Evolutionary conservation across 352 stramenopile genomes (phyloP), one percentile per base, ranked within the genome.

Genomic region (Blastocystis sp.): DNA sequence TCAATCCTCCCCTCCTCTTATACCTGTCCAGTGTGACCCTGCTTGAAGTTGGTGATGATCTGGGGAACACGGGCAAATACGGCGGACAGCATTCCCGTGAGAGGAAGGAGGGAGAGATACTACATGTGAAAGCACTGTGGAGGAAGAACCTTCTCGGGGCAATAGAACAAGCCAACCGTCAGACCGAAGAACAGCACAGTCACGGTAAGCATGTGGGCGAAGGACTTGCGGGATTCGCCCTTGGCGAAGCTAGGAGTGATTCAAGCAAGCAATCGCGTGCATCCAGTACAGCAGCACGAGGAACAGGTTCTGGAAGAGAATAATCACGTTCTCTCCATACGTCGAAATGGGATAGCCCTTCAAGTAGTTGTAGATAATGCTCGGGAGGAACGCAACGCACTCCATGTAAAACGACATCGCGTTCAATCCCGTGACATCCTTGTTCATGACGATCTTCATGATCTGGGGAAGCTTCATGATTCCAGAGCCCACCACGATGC

Each of bases 391-490:
- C 24, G 95, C 92, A 71, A 95, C 91, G 39, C 94, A 88, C 60
- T 96, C 94, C 92, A 96, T 94, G 93, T 96, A 96, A 91, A 96
- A 96, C 39, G 93, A 95, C 45, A 93, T 92, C 9, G 94, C 94
- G 33, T 93, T 96, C 74, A 96, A 92, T 0, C 94, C 94, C 62
- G 94, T 95, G 62, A 96, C 94, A 70, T 95, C 93, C 74, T 93
- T 94, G 29, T 93, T 94, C 6, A 90, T 76, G 33, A 96, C 26
- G 80, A 96, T 96, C 92, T 96, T 96, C 79, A 96, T 91, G 91
- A 96, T 96, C 90, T 96, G 94, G 61, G 94, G 94, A 67, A 96
- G 88, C 79, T 96, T 96, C 74, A 96, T 93, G 90, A 96, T 94
- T 65, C 95, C 91, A 69, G 92, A 94, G 67, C 93, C 94, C 37